Evolutionary conservation across 768 basidiomycete species (phyloP).

Genomic region (Brasilioporus rufonigricans): DNA sequence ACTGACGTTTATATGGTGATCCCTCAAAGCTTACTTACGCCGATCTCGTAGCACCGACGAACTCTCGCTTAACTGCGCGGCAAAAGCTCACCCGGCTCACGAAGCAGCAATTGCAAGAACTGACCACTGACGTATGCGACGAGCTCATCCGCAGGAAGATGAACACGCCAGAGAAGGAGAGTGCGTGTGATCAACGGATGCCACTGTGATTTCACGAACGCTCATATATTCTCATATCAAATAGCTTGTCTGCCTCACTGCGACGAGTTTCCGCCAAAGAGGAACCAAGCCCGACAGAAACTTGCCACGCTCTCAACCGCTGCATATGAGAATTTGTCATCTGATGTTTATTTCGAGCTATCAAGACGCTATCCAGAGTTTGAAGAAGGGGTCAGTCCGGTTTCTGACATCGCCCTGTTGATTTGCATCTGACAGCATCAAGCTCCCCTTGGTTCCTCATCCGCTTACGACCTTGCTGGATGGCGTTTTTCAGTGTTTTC

Average conservation of each 20-base stretch:
- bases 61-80: conserved; percentile 78
- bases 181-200: conserved; percentile 36
- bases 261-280: conserved; percentile 95
- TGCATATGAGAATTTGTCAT: conserved; percentile 92
- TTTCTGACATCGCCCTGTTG: not conserved
- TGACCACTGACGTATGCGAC: conserved; percentile 97
- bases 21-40: conserved; percentile 5
- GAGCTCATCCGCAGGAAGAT: conserved; percentile 84
- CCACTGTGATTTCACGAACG: conserved; percentile 3
- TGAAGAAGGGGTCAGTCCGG: conserved; percentile 67
- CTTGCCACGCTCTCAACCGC: conserved; percentile 86
- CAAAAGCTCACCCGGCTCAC: conserved; percentile 95
- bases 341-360: conserved; percentile 94
- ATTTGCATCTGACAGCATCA: no score
- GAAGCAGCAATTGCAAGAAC: conserved; percentile 93
- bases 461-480: conserved; percentile 69
- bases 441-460: conserved; percentile 43
- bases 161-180: conserved; percentile 58
- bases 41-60: conserved; percentile 55
- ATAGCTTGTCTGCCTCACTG: conserved; percentile 90
- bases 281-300: conserved; percentile 97
- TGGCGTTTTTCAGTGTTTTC: no score
- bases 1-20: not conserved
- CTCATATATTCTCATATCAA: conserved; percentile 31
- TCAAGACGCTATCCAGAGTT: conserved; percentile 94